A percentile compares a stretch with the other conserved stretches of the same genome.
phyloP scores from a whole-genome alignment of 257 asterid species.

The Solanum chaucha region DNA sequence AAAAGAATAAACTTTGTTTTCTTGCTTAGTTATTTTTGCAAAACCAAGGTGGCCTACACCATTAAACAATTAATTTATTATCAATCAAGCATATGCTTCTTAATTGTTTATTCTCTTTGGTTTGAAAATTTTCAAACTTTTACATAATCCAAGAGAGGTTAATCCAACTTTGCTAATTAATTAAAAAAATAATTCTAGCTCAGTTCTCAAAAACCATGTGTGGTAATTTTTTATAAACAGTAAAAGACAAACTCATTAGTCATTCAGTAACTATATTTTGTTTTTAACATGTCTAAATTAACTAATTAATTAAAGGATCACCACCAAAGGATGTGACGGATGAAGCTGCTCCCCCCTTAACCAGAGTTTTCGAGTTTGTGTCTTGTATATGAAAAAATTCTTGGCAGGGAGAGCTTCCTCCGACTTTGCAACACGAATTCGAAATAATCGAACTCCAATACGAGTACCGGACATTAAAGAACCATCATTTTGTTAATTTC shows the following conservation, averaged over 20 bases:
- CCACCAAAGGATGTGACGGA: background rate
- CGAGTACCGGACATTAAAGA: background rate
- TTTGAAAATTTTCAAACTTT: background rate
- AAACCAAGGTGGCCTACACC: constrained; percentile 6
- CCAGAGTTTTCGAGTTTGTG: fast-evolving
- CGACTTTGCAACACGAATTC: too few relatives aligned
- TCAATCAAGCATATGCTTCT: background rate
- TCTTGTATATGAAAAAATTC: too few relatives aligned
- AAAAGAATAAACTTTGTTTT: background rate
- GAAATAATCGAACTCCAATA: too few relatives aligned
- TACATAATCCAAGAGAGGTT: background rate
- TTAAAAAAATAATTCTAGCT: background rate
- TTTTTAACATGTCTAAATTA: background rate
- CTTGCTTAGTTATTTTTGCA: constrained; percentile 1
- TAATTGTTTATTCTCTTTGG: background rate
- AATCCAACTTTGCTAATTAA: background rate
- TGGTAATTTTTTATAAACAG: background rate
- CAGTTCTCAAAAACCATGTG: background rate
- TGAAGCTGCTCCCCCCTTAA: background rate
- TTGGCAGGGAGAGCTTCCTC: background rate
- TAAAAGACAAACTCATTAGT: background rate
- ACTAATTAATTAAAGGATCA: background rate
- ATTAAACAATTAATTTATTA: background rate
- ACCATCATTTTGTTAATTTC: background rate
- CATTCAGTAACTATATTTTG: background rate